These are phyloP conservation scores for Colletotrichum siamense DNA, from an alignment of 2,329 filamentous ascomycete genomes.

Conservation along the genomic window DNA sequence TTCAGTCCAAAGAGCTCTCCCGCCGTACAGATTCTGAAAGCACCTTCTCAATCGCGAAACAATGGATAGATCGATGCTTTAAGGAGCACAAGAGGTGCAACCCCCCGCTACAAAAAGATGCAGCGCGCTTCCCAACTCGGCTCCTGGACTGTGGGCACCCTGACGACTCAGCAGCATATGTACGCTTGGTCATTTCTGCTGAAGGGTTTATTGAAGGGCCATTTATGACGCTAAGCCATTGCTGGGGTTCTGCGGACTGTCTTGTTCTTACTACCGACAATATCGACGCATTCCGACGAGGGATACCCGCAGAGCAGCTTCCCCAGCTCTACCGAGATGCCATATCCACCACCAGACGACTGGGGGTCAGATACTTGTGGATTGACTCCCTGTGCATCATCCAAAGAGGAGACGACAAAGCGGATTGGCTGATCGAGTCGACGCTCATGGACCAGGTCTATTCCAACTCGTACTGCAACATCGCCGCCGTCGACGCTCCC, in stretches of 20 bases:
- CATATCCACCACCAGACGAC: not conserved
- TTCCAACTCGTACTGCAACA: not conserved
- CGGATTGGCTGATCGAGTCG: not conserved
- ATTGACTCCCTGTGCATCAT: not conserved
- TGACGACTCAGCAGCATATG: rapidly evolving
- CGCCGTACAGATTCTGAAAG: not conserved
- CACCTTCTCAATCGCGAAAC: not conserved
- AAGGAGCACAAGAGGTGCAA: not conserved
- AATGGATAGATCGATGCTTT: not conserved
- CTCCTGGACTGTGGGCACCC: not conserved
- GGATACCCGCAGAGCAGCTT: not conserved
- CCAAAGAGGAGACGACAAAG: not conserved
- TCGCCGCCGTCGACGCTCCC: not conserved
- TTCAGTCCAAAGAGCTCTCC: not conserved
- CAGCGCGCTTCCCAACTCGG: not conserved
- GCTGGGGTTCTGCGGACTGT: not conserved
- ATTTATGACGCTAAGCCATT: not conserved
- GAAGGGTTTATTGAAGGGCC: not conserved
- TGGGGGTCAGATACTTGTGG: not conserved
- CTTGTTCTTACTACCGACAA: not conserved
- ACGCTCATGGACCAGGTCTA: not conserved
- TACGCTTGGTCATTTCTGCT: not conserved
- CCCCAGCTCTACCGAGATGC: not conserved
- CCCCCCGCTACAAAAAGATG: rapidly evolving
- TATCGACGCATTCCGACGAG: too few relatives aligned